Evolutionary conservation across 73 alveolate genomes (phyloP), one percentile per base, ranked within the genome.

Genomic region (Paramecium primaurelia): DNA sequence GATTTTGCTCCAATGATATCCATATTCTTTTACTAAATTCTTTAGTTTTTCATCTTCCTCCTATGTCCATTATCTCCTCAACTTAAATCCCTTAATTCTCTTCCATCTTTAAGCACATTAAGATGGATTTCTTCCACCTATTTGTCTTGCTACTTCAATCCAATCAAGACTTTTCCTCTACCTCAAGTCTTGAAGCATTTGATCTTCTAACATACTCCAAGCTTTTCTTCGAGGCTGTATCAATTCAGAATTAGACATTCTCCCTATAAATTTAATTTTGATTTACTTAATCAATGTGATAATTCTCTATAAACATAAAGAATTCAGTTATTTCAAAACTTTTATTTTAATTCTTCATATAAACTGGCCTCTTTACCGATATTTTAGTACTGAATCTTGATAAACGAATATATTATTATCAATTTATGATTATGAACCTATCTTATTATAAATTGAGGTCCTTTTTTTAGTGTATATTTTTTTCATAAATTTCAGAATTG

Each of bases 91-190:
- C 28, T 89, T 89, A n/a, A 89, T 89, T 73, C 94, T 68, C 58
- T 83, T 89, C 94, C 94, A 89, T 73, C 94, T 89, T 34, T 89
- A 36, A 32, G 94, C 86, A 89, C 94, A 89, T 30, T 89, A 47
- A 3, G 94, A 89, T 12, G 94, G 92, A 37, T 89, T 89, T 44
- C 94, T 68, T 34, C 88, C 94, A 6, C 85, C 94, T 37, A 89
- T 89, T 47, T 58, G 36, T 49, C 75, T 42, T 8, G 94, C 94
- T 20, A 89, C 88, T 40, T 77, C 94, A 40, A 83, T 58, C 94
- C 94, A 89, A 77, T 89, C 88, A 22, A 77, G 47, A 71, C 88
- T 20, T 34, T 89, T 25, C 28, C 36, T 89, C 22, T 60, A 34
- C 32, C 88, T 42, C n/a, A 71, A 71, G 42, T 71, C 86, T 59